Base-by-base conservation (phyloP, 768 basidiomycete species). In the Krasilnikovozyma curviuscula region DNA sequence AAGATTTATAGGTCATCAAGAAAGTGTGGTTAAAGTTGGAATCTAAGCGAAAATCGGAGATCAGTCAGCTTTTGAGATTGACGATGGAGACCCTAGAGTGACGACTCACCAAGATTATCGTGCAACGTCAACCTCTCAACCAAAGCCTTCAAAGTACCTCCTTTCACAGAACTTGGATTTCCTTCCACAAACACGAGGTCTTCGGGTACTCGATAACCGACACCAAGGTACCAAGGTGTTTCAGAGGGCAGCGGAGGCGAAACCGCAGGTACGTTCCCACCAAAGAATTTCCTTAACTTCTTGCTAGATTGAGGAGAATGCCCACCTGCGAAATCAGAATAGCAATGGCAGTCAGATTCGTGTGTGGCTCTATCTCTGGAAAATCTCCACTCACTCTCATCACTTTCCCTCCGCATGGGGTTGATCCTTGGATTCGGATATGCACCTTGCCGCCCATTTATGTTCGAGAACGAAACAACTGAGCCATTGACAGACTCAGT, bases 1-100 rank as follows among this genome's bases (percentile, higher is more conserved):
- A 95, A 1, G 85, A 88, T 59, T 88, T 84, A 70, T 84, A 93
- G 1, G 91, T 93, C 75, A 93, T 79, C 55, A 97, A 66, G 73
- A 97, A 97, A 1, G 88, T 79, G 61, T 79, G 78, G 62, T 72
- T 81, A 66, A 80, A 91, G 7, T 74, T 73, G 0, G 78, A 72
- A 63, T 93, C 81, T 81, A 56, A 49, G 44, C 2, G 30, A 33
- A 19, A 16, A 6, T 7, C 44, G 48, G n/a, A 51, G 21, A 46
- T 25, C 30, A 21, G 40, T 52, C 30, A 29, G 37, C 40, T 39
- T 33, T 27, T 44, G 24, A 32, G 19, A 42, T 35, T 9, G 10
- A 48, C 39, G 39, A 12, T 10, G 30, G 21, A 7, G 10, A 30
- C 37, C 13, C 21, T 34, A 18, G 39, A 38, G 41, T 9, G n/a